A percentile compares a stretch with the other conserved stretches of the same genome.
These are phyloP conservation scores for Raphanus raphanistrum DNA, from an alignment of 345 rosid genomes.

Conservation along the genomic window DNA sequence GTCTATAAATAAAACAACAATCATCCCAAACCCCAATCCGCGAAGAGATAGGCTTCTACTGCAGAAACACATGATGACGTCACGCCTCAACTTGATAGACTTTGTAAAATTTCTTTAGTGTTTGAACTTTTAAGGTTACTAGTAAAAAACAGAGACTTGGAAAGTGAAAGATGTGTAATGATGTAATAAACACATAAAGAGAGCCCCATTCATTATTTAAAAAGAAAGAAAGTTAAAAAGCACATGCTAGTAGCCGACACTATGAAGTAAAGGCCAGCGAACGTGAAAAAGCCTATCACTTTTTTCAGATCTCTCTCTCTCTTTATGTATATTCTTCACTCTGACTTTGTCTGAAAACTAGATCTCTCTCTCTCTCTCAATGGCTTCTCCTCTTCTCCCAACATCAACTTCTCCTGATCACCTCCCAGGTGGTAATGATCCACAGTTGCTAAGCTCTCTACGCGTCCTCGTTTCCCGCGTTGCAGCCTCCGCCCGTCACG, in stretches of 20 bases:
- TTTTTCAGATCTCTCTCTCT: conserved; percentile 4
- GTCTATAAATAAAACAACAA: too few relatives aligned
- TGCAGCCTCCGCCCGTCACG: conserved; percentile 27
- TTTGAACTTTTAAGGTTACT: too few relatives aligned
- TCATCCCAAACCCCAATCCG: too few relatives aligned
- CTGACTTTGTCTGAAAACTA: conserved; percentile 17
- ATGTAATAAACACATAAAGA: conserved; percentile 28
- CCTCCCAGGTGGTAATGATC: conserved; percentile 21
- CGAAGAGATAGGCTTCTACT: too few relatives aligned
- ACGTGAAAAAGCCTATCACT: conserved; percentile 28
- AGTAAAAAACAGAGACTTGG: too few relatives aligned
- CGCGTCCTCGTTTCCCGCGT: conserved; percentile 35
- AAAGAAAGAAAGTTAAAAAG: conserved; percentile 18
- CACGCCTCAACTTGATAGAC: neutral
- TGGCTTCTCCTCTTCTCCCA: conserved; percentile 44
- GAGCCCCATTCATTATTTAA: neutral
- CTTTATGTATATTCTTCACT: neutral
- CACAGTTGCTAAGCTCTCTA: conserved; percentile 27
- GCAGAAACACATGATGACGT: conserved; percentile 25
- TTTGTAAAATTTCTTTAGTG: neutral
- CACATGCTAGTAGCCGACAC: conserved; percentile 31
- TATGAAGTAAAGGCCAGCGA: conserved; percentile 34
- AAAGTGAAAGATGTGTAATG: neutral
- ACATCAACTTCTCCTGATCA: conserved; percentile 32
- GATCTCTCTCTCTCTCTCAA: conserved; percentile 21